phyloP scores from a whole-genome alignment of 192 early-diverging fungal species.

The Backusella psychrophila region DNA sequence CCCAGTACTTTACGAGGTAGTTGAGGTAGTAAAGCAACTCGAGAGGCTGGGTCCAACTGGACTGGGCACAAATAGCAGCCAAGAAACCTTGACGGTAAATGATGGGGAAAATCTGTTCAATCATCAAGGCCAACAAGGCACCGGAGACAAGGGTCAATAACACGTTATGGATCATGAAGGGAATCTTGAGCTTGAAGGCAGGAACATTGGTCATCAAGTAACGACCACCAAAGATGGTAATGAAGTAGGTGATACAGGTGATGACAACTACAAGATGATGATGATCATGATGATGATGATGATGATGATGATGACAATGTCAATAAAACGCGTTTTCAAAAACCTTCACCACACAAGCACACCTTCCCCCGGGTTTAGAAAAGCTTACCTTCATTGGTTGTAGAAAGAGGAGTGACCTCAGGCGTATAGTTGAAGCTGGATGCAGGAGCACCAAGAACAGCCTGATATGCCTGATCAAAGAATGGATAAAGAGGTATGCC shows the following conservation, averaged over 20 bases:
- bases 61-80: conserved; percentile 63
- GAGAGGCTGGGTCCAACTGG: conserved; percentile 75
- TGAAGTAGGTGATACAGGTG: conserved; percentile 61
- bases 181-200: conserved; percentile 64
- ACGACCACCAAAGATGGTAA: conserved; percentile 79
- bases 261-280: conserved; percentile 37
- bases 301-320: not conserved
- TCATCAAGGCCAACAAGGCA: conserved; percentile 66
- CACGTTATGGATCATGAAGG: conserved; percentile 83
- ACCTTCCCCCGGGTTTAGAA: not conserved
- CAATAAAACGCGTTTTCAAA: not conserved
- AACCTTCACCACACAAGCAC: not conserved
- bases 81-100: conserved; percentile 66
- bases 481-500: conserved; percentile 52
- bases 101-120: conserved; percentile 77
- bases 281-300: not conserved
- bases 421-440: conserved; percentile 43
- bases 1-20: conserved; percentile 91
- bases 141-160: conserved; percentile 69
- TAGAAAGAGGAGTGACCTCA: conserved; percentile 53
- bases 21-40: conserved; percentile 89
- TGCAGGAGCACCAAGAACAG: conserved; percentile 41
- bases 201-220: conserved; percentile 64
- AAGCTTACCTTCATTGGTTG: conserved; percentile 33
- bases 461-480: conserved; percentile 46